Base-by-base conservation (phyloP, 2,329 filamentous ascomycete genomes). In the Beauveria pseudobassiana region DNA sequence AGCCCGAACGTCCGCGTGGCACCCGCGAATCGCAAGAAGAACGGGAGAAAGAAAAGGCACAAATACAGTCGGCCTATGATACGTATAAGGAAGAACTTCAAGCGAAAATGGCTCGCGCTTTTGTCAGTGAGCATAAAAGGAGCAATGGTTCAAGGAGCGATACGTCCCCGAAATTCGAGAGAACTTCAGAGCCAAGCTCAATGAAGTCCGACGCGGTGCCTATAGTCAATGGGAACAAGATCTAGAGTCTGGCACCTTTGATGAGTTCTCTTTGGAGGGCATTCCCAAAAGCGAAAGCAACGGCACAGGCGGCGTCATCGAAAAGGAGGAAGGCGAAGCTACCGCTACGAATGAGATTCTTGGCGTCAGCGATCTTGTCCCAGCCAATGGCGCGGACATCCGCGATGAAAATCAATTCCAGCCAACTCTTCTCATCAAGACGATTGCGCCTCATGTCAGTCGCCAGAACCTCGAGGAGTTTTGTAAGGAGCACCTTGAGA, bases 141-240 rank as follows among this genome's bases (percentile, higher is more conserved):
- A 99, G 73, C 93, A 99, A 72, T 99, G 95, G 95, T 99, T 99
- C 77, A 91, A 88, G 68, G 95, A 99, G 75, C 87, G 91, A 72
- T 99, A 99, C 69, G 87, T 96, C 34, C 85, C 91, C 1, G 91
- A 95, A 67, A 86, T 93, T 60, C 83, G 90, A 58, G 87, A 93
- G 66, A 81, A 83, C 2, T 85, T 97, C 69, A 87, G 89, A 61
- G 78, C 80, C 63, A 88, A 91, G 69, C 78, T 98, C 59, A 89
- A 88, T 73, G 88, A 92, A 52, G 92, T 90, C 71, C 88, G 96
- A 52, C 86, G 87, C 46, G 86, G 84, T 16, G 85, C 87, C 58
- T 97, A 95, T 74, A 84, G 82, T 52, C 90, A 95, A 68, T 99
- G 95, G 93, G 88, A 93, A 70, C 87, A 87, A 65, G 93, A 98